These are phyloP conservation scores for Tetrapisispora nanseiensis DNA, from an alignment of 805 yeast genomes.

Conservation along the genomic window DNA sequence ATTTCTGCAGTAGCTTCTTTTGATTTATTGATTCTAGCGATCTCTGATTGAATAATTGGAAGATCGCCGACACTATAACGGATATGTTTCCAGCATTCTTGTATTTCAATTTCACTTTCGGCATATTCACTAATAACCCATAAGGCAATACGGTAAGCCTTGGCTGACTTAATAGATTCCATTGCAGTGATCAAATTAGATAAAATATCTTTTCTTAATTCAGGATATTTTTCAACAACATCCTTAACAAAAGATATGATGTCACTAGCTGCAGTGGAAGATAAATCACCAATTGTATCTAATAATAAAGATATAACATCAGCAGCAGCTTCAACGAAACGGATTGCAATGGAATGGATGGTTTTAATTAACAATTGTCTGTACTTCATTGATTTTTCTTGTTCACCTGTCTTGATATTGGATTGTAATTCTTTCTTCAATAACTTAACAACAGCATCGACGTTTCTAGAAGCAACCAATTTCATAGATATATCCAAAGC, in stretches of 20 bases:
- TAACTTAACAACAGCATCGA: constrained; percentile 85
- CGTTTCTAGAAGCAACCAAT: constrained; percentile 77
- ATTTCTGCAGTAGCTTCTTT: constrained; percentile 29
- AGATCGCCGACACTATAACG: constrained; percentile 81
- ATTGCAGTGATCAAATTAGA: constrained; percentile 52
- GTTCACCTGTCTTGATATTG: constrained; percentile 52
- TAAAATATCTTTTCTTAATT: constrained; percentile 56
- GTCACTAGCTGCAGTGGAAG: constrained; percentile 78
- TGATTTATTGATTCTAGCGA: constrained; percentile 33
- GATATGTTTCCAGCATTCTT: constrained; percentile 78
- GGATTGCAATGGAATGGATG: constrained; percentile 80
- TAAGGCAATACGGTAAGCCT: constrained; percentile 84
- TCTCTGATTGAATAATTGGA: constrained; percentile 75
- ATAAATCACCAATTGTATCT: constrained; percentile 77
- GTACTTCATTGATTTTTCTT: constrained; percentile 77
- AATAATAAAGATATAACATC: constrained; percentile 80
- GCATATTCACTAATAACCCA: constrained; percentile 97
- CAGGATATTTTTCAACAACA: constrained; percentile 86
- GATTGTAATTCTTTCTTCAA: constrained; percentile 83
- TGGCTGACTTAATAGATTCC: constrained; percentile 67
- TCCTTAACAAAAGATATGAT: constrained; percentile 89
- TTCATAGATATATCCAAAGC: constrained; percentile 78
- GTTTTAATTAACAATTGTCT: constrained; percentile 82
- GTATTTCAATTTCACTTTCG: constrained; percentile 57
- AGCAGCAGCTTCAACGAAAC: constrained; percentile 84